A percentile compares a stretch with the other conserved stretches of the same genome.
Conservation (phyloP, 2,329 filamentous ascomycete genomes). For the Coleophoma crateriformis region DNA sequence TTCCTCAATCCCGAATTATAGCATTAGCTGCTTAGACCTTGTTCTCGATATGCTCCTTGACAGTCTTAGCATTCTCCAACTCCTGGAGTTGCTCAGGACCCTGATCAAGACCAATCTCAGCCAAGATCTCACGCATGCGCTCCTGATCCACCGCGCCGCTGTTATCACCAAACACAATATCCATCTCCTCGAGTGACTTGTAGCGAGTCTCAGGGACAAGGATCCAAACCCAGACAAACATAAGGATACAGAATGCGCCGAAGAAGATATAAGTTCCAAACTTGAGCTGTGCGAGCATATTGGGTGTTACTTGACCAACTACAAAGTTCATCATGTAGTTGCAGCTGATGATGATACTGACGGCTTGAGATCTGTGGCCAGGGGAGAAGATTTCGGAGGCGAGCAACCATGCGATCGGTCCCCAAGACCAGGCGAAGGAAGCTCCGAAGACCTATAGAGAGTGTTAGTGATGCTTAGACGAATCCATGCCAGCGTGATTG, state of each 20-base stretch:
- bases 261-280: constrained; percentile 43
- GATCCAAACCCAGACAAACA: constrained; percentile 34
- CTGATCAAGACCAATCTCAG: not conserved
- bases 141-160: not conserved
- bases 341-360: constrained; percentile 12
- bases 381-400: constrained; percentile 65
- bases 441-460: constrained; percentile 12
- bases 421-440: constrained; percentile 13
- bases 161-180: constrained; percentile 29
- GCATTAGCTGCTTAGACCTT: too few species aligned
- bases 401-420: constrained; percentile 64
- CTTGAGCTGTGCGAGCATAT: constrained; percentile 30
- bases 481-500: too few species aligned
- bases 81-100: not conserved
- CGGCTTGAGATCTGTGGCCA: constrained; percentile 25
- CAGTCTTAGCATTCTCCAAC: not conserved
- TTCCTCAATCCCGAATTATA: too few species aligned
- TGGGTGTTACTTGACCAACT: constrained; percentile 18
- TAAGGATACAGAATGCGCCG: constrained; percentile 31
- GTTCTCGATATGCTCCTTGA: not conserved
- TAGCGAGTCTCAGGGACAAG: constrained; percentile 39
- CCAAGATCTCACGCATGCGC: not conserved
- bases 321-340: constrained; percentile 15
- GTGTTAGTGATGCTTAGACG: not conserved
- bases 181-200: constrained; percentile 36